phyloP scores from a whole-genome alignment of 441 rosid species.

The Gossypium trilobum region DNA sequence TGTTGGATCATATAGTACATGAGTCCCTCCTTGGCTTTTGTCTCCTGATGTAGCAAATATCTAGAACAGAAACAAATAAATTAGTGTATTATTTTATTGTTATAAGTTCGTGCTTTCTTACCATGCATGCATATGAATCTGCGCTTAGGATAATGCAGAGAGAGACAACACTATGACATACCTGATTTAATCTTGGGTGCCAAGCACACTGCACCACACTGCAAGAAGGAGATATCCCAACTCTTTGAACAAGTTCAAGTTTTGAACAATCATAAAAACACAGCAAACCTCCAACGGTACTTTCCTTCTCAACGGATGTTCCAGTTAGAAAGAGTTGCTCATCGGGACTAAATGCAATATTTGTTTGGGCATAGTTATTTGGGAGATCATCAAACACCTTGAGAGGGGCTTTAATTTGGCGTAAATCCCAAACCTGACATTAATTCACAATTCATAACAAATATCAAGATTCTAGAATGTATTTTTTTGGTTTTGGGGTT shows the following conservation, averaged over 20 bases:
- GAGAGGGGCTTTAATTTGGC: constrained; percentile 62
- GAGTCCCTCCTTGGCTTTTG: constrained; percentile 83
- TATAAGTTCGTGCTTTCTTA: constrained; percentile 3
- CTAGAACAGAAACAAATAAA: constrained; percentile 23
- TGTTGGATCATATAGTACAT: constrained; percentile 73
- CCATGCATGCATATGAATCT: not conserved
- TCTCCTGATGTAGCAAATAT: constrained; percentile 83
- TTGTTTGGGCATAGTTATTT: constrained; percentile 84
- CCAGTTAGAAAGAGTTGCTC: constrained; percentile 85
- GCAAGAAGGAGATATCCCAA: constrained; percentile 73
- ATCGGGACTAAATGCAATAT: constrained; percentile 79
- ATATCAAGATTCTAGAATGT: not conserved
- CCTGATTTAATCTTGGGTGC: constrained; percentile 97
- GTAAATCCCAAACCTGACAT: constrained; percentile 86
- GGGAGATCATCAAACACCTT: constrained; percentile 77
- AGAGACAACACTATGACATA: constrained; percentile 15
- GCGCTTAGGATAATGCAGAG: not conserved
- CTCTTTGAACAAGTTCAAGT: constrained; percentile 81
- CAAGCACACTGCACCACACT: constrained; percentile 90
- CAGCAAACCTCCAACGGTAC: constrained; percentile 68
- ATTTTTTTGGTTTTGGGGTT: not conserved
- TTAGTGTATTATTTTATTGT: not conserved
- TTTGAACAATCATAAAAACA: constrained; percentile 75
- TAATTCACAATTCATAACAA: constrained; percentile 10
- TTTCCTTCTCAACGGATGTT: constrained; percentile 84